Base-by-base conservation (phyloP, 148 eudicot genomes). In the Chenopodium album region DNA sequence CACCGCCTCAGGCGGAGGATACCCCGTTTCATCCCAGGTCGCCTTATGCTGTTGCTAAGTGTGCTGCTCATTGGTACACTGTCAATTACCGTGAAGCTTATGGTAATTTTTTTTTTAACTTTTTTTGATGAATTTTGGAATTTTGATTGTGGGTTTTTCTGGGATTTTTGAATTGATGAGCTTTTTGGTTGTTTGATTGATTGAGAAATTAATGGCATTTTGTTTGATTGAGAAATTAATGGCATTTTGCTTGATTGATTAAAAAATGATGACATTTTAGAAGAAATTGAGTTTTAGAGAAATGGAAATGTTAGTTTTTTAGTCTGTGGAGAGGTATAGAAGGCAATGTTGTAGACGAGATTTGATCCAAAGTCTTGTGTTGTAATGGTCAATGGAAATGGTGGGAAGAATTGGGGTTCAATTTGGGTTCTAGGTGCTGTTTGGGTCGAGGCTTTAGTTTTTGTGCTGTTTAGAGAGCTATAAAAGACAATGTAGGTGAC, bases 71-170 rank as follows among this genome's bases (percentile, higher is more conserved):
- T 85, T 94, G 97, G 97, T 94, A 90, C 82, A 96, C 99, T 13
- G 97, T 96, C 50, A 96, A 96, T 83, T 96, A 96, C 79, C 92
- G 99, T 16, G 99, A 96, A 78, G 99, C 99, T 0, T 96, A 94
- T 54, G 95, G 95, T 88, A 84, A 79, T 16, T 78, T 14, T 3
- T 23, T 23, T 50, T 9, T 32, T 5, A 41, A 37, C 0, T 5
- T 41, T 41, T 41, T 6, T 80, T 23, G 73, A 62, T 41, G 44
- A 41, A 4, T 4, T 17, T 23, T 60, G 2, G 4, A 4, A 10
- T 68, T 81, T 48, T 52, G 13, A 0, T 13, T 56, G 11, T 46
- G 3, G 19, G 34, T n/a, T 16, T 28, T 44, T 26, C 1, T 50
- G 64, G 28, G 10, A 16, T 73, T 65, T 22, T 29, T 17, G 12